phyloP scores from a whole-genome alignment of 768 basidiomycete species.

The Mycena crocata region DNA sequence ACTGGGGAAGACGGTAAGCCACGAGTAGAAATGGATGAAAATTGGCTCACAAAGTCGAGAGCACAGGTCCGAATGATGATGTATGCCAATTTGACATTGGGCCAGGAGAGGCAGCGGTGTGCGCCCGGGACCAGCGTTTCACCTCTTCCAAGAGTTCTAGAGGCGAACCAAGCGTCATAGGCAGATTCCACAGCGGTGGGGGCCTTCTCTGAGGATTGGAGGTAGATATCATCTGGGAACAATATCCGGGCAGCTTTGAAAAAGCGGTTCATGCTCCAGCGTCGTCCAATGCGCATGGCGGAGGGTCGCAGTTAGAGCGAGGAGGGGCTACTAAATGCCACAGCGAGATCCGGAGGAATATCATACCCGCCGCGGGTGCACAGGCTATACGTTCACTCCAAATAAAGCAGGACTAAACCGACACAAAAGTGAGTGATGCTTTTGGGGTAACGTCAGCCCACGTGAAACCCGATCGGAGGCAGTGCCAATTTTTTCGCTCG shows the following conservation, averaged over 20 bases:
- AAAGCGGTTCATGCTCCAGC: conserved; percentile 51
- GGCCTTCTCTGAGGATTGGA: conserved; percentile 40
- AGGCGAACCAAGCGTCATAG: conserved; percentile 70
- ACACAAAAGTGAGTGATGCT: no score
- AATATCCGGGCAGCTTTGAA: conserved; percentile 49
- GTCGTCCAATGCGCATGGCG: conserved; percentile 18
- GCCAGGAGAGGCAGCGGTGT: conserved; percentile 69
- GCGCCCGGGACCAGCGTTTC: conserved; percentile 71
- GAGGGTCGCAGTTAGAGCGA: conserved; percentile 15
- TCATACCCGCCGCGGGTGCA: conserved; percentile 58
- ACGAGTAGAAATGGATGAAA: conserved; percentile 20
- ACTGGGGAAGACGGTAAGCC: conserved; percentile 41
- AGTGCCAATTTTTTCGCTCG: neutral
- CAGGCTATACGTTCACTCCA: no score
- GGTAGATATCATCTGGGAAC: conserved; percentile 51
- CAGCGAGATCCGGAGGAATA: conserved; percentile 59
- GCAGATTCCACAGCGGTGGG: conserved; percentile 44
- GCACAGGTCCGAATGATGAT: conserved; percentile 65
- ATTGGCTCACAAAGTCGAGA: conserved; percentile 61
- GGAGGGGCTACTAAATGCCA: conserved; percentile 53
- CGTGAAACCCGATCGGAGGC: no score
- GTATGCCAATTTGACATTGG: conserved; percentile 69
- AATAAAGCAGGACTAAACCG: no score
- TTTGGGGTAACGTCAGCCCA: no score
- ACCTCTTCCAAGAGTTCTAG: conserved; percentile 61